Evolutionary conservation across 495 filamentous ascomycete species (phyloP), one percentile per base, ranked within the genome.

Genomic region (Aspergillus hancockii): DNA sequence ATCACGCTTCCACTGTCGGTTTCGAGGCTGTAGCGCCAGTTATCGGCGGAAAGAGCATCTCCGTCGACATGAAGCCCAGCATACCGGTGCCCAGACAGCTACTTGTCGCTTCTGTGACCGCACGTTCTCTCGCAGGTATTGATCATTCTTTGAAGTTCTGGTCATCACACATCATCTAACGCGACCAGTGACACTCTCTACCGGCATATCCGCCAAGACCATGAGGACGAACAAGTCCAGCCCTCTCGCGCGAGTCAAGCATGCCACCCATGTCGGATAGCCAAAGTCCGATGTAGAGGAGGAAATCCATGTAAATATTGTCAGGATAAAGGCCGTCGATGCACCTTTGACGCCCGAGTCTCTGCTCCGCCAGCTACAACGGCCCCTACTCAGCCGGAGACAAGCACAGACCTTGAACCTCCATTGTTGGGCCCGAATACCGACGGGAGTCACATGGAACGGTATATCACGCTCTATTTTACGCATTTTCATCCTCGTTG

Each of bases 41-140:
- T 62, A 62, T 25, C 40, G 25, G n/a, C 59, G 59, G 13, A 57
- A 57, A 41, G 59, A 51, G 30, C 59, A 62, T 36, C 59, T 52
- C 12, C 10, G n/a, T n/a, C 59, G 59, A 3, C 59, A 62, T 43
- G 32, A 63, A 47, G 43, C 52, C 0, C 57, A 59, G n/a, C 60
- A 63, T 55, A 40, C 18, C 21, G 52, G 60, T 30, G n/a, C 32
- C 6, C 34, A 43, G 16, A 28, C 45, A 3, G 25, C 21, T 16
- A 7, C 55, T 5, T 63, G 60, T 38, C 55, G 51, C 6, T 8
- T 47, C 34, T 63, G 60, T 36, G 38, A n/a, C 8, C 55, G 60
- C 21, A 30, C 34, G 0, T 63, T 63, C 25, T 50, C 46, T 30
- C 31, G 60, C 19, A 59, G 51, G 55, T 58, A 18, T 9, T 18